Evolutionary conservation across 2,329 filamentous ascomycete species (phyloP).

Genomic region (Hymenoscyphus repandus): DNA sequence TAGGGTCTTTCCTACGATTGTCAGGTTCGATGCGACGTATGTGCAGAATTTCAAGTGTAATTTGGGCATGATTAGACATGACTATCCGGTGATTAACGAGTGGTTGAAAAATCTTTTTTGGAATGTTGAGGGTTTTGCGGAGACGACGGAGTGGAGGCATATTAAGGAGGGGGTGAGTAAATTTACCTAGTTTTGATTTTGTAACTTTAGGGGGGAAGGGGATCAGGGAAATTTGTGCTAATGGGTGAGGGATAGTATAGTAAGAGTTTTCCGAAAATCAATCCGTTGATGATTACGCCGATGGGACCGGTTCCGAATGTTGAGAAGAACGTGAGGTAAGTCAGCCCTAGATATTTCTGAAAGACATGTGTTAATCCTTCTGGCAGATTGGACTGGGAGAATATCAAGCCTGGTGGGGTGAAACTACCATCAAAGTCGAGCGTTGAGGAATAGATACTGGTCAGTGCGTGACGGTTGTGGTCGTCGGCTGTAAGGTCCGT

Average conservation of each 20-base stretch:
- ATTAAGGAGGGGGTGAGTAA: slow-evolving; percentile 45
- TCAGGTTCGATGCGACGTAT: slow-evolving; percentile 64
- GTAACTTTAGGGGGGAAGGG: too few relatives aligned
- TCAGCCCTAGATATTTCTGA: too few relatives aligned
- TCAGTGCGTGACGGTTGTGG: too few relatives aligned
- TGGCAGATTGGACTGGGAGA: slow-evolving; percentile 57
- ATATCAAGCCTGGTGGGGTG: slow-evolving; percentile 17
- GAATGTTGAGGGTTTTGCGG: slow-evolving; percentile 52
- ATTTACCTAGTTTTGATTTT: not conserved
- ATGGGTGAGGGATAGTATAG: slow-evolving; percentile 62
- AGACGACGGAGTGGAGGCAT: slow-evolving; percentile 26
- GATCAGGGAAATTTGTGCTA: not conserved
- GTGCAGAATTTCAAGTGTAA: slow-evolving; percentile 62
- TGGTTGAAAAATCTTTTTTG: slow-evolving; percentile 65
- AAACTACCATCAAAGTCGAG: too few relatives aligned
- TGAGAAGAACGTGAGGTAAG: slow-evolving; percentile 61
- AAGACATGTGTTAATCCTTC: too few relatives aligned
- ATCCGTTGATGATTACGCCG: slow-evolving; percentile 70
- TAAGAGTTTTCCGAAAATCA: slow-evolving; percentile 67
- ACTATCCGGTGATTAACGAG: slow-evolving; percentile 57
- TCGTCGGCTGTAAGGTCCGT: too few relatives aligned
- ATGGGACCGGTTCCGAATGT: slow-evolving; percentile 81
- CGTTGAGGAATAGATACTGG: too few relatives aligned
- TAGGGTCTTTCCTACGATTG: slow-evolving; percentile 57
- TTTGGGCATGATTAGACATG: slow-evolving; percentile 34